Evolutionary conservation across 2,329 filamentous ascomycete species (phyloP).

Genomic region (Parastagonospora avenae): DNA sequence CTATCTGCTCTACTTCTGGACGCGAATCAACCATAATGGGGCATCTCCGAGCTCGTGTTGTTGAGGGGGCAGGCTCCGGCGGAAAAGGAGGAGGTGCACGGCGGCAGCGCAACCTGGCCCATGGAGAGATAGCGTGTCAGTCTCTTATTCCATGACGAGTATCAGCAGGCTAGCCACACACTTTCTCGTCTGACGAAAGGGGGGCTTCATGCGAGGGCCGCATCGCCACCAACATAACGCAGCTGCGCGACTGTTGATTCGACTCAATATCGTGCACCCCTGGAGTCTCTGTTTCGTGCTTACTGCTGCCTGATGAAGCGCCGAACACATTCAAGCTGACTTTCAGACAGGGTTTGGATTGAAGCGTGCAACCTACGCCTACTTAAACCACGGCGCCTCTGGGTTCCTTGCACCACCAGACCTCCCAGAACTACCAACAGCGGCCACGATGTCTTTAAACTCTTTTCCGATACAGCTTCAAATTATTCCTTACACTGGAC

Average conservation of each 20-base stretch:
- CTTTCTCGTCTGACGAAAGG: constrained; percentile 3
- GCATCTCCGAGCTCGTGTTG: background rate
- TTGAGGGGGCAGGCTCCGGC: constrained; percentile 1
- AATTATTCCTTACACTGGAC: constrained; percentile 8
- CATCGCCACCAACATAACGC: constrained; percentile 7
- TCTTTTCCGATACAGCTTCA: constrained; percentile 8
- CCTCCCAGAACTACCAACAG: constrained; percentile 3
- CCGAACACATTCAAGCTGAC: constrained; percentile 4
- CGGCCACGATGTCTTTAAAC: constrained; percentile 2
- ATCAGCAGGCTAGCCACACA: constrained; percentile 1
- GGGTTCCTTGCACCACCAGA: constrained; percentile 3
- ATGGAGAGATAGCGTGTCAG: constrained; percentile 2
- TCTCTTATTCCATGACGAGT: constrained; percentile 3
- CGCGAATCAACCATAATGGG: constrained; percentile 2
- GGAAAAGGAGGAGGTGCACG: constrained; percentile 4
- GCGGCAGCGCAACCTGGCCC: constrained; percentile 4
- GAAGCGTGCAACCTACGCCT: constrained; percentile 7
- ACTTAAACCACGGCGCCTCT: constrained; percentile 10
- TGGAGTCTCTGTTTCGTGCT: constrained; percentile 8
- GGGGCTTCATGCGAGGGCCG: constrained; percentile 5
- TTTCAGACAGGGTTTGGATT: constrained; percentile 3
- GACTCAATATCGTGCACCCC: constrained; percentile 4
- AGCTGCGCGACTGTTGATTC: constrained; percentile 5
- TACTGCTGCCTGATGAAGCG: constrained; percentile 2
- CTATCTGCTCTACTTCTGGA: constrained; percentile 3